phyloP scores from a whole-genome alignment of 2,329 filamentous ascomycete genomes.

The Monosporascus sp. region DNA sequence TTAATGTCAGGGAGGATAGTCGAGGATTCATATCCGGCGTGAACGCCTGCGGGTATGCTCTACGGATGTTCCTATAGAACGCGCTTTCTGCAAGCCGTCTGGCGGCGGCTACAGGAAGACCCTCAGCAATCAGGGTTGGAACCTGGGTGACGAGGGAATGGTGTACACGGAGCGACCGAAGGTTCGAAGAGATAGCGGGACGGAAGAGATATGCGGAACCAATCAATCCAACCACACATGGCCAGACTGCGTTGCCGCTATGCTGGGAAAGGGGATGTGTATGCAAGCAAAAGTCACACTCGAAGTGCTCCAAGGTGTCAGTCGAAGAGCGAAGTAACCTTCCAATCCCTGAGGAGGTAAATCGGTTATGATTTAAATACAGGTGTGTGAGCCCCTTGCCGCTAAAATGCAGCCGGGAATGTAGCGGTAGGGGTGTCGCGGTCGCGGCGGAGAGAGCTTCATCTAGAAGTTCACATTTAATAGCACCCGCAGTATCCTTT shows the following conservation, averaged over 20 bases:
- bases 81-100: slow-evolving; percentile 41
- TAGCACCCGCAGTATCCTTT: slow-evolving; percentile 27
- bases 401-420: slow-evolving; percentile 19
- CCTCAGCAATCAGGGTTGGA: slow-evolving; percentile 37
- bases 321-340: slow-evolving; percentile 37
- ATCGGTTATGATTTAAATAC: slow-evolving; percentile 43
- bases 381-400: slow-evolving; percentile 47
- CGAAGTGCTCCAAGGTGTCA: slow-evolving; percentile 48
- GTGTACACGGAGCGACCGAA: slow-evolving; percentile 50
- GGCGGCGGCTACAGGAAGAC: slow-evolving; percentile 30
- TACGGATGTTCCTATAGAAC: slow-evolving; percentile 37
- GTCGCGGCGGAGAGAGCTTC: slow-evolving; percentile 7
- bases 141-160: slow-evolving; percentile 56
- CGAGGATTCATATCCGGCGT: slow-evolving; percentile 54
- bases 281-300: slow-evolving; percentile 41
- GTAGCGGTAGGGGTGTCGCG: slow-evolving; percentile 10
- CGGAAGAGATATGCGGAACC: slow-evolving; percentile 44
- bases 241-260: slow-evolving; percentile 22
- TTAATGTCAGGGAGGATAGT: slow-evolving; percentile 48
- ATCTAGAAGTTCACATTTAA: slow-evolving; percentile 27
- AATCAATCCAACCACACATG: slow-evolving; percentile 38
- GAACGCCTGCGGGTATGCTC: slow-evolving; percentile 44
- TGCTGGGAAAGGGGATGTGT: slow-evolving; percentile 7
- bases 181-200: slow-evolving; percentile 48
- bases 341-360: slow-evolving; percentile 41